Percentiles rank a stretch among this genome's conserved stretches.
Conservation (phyloP, 495 filamentous ascomycete genomes). For the Hypoxylon crocopeplum region DNA sequence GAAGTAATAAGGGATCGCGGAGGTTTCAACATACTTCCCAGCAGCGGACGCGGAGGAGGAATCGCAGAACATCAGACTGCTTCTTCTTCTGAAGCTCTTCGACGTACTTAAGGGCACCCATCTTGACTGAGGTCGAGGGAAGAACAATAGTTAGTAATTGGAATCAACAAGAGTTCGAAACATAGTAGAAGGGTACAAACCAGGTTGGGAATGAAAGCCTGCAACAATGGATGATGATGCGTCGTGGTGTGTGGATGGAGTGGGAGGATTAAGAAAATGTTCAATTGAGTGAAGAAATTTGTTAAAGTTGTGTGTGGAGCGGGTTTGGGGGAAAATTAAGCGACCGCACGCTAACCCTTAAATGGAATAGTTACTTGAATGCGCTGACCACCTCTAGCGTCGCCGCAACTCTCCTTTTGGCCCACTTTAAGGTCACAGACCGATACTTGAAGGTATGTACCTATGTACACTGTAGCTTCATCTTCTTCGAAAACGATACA, state of each 20-base stretch:
- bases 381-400: constrained; percentile 6
- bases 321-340: constrained; percentile 37
- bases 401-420: no score
- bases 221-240: constrained; percentile 43
- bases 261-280: constrained; percentile 29
- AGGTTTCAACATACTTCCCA: constrained; percentile 93
- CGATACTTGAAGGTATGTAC: background rate
- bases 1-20: constrained; percentile 27
- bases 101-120: constrained; percentile 98
- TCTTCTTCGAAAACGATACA: background rate
- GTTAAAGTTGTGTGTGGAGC: constrained; percentile 39
- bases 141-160: constrained; percentile 29
- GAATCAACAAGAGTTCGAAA: background rate
- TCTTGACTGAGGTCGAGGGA: constrained; percentile 55
- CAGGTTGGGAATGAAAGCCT: constrained; percentile 45
- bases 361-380: background rate
- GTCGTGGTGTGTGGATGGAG: constrained; percentile 36
- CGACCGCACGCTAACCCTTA: constrained; percentile 28
- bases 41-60: constrained; percentile 99
- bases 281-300: constrained; percentile 40
- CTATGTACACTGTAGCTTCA: background rate
- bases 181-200: constrained; percentile 28
- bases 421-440: no score
- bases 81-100: constrained; percentile 99
- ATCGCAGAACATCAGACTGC: constrained; percentile 98